These are phyloP conservation scores for Lentinus polychrous DNA, from an alignment of 1,284 basidiomycete genomes.

Conservation along the genomic window DNA sequence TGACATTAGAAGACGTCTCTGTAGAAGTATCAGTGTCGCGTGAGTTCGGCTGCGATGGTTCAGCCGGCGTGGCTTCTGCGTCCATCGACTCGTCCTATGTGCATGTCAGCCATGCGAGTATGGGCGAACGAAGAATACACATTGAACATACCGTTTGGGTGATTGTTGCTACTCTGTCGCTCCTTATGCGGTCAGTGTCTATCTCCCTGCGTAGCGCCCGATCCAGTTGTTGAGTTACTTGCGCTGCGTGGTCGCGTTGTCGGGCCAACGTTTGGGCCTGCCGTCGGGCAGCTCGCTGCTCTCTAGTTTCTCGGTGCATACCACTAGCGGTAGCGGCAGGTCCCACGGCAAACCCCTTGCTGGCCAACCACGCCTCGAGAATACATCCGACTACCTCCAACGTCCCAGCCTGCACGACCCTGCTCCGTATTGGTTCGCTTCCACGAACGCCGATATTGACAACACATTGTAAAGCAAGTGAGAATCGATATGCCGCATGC, in stretches of 20 bases:
- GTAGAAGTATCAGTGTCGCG: slow-evolving; percentile 50
- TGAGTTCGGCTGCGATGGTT: slow-evolving; percentile 22
- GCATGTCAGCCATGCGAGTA: not conserved
- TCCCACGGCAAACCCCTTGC: slow-evolving; percentile 75
- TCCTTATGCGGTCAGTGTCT: slow-evolving; percentile 19
- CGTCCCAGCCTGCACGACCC: slow-evolving; percentile 95
- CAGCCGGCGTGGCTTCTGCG: slow-evolving; percentile 16
- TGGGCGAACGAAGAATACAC: not conserved
- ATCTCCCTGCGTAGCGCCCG: slow-evolving; percentile 51
- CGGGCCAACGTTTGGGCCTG: slow-evolving; percentile 45
- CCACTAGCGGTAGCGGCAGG: slow-evolving; percentile 58
- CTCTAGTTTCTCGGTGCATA: slow-evolving; percentile 61
- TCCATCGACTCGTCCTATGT: slow-evolving; percentile 26
- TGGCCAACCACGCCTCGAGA: slow-evolving; percentile 86
- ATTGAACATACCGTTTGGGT: slow-evolving; percentile 18
- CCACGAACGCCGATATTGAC: slow-evolving; percentile 98
- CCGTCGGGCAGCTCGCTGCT: slow-evolving; percentile 57
- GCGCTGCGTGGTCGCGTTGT: slow-evolving; percentile 51
- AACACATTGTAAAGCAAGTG: slow-evolving; percentile 93
- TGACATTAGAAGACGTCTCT: slow-evolving; percentile 51
- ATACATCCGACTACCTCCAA: slow-evolving; percentile 93
- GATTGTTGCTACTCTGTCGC: slow-evolving; percentile 9
- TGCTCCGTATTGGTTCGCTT: slow-evolving; percentile 85
- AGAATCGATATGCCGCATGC: slow-evolving; percentile 81
- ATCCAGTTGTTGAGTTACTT: slow-evolving; percentile 50